Conservation (phyloP, 192 early-diverging fungal species). For the Oehlia diaphana region DNA sequence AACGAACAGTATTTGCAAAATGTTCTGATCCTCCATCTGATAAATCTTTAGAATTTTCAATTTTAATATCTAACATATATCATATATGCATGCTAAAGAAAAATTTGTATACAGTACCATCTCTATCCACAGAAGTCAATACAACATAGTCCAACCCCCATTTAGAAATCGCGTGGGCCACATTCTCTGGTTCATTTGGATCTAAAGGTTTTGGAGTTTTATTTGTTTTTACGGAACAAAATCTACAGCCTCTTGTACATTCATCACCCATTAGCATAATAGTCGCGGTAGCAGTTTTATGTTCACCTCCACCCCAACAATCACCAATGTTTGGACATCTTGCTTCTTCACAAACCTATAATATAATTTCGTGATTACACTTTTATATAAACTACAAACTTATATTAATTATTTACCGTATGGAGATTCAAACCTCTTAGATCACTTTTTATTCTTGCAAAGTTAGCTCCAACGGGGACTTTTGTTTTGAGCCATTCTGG, state of each 20-base stretch:
- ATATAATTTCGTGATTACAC: not conserved
- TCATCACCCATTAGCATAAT: conserved; percentile 99
- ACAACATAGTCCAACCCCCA: conserved; percentile 98
- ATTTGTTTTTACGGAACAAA: conserved; percentile 98
- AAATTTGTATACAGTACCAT: conserved; percentile 54
- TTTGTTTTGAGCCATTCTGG: conserved; percentile 96
- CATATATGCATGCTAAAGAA: not conserved
- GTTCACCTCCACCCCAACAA: conserved; percentile 98
- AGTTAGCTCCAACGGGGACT: conserved; percentile 81
- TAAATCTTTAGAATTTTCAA: conserved; percentile 59
- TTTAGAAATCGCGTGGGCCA: conserved; percentile 85
- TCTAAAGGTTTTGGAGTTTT: conserved; percentile 81
- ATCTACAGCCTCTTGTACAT: conserved; percentile 96
- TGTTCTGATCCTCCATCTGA: conserved; percentile 89
- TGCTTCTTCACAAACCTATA: conserved; percentile 90
- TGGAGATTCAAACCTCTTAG: conserved; percentile 92
- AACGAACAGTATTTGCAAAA: conserved; percentile 89
- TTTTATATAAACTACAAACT: not conserved
- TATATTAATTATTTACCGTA: conserved; percentile 46
- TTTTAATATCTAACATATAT: not conserved
- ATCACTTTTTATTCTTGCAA: conserved; percentile 82
- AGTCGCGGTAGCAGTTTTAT: conserved; percentile 93
- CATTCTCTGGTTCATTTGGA: conserved; percentile 88
- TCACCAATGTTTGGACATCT: conserved; percentile 98
- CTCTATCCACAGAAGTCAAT: conserved; percentile 95